Base-by-base conservation (phyloP, 768 basidiomycete species). In the Psilocybe azurescens region DNA sequence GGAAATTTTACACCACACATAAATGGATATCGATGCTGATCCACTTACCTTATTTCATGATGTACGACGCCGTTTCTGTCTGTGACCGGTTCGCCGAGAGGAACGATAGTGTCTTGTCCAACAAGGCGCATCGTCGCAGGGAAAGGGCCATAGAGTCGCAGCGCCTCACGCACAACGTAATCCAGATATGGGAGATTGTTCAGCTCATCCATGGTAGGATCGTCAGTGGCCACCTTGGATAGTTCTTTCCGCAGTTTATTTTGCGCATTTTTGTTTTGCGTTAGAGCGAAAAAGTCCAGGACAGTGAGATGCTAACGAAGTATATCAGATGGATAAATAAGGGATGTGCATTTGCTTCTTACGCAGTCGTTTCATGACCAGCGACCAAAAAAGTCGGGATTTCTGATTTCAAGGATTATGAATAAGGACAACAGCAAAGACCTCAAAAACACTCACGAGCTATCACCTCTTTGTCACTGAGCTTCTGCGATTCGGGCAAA, bases 161-260 rank as follows among this genome's bases (percentile, higher is more conserved):
- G 69, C 0, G 81, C 83, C 70, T 90, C 89, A 6, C 83, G 80
- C 2, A 88, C 77, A 13, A 89, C 82, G 16, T 74, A 74, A 64
- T 91, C 91, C 24, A 93, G 85, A 66, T 89, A 91, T 0, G 87
- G 82, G 3, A 94, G 77, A 6, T 80, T 74, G 60, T 84, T 81
- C 1, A 93, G 77, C 20, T 87, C 81, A 47, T 92, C 89, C 85
- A 91, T 89, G 1, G 81, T 79, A 3, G 89, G 89, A 0, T 72
- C 82, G 5, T 89, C 84, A 0, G 83, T 86, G 1, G 79, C 69
- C 3, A 87, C 74, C 0, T 72, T 69, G 3, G 80, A 67, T 3
- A 89, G 74, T 66, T 93, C 90, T 1, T 81, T 78, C 1, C 88
- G 79, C 0, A 93, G 79, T 61, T 82, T 83, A 11, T 66, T 73